These are phyloP conservation scores for Allium cepa DNA, from an alignment of 106 monocot species.

Conservation along the genomic window DNA sequence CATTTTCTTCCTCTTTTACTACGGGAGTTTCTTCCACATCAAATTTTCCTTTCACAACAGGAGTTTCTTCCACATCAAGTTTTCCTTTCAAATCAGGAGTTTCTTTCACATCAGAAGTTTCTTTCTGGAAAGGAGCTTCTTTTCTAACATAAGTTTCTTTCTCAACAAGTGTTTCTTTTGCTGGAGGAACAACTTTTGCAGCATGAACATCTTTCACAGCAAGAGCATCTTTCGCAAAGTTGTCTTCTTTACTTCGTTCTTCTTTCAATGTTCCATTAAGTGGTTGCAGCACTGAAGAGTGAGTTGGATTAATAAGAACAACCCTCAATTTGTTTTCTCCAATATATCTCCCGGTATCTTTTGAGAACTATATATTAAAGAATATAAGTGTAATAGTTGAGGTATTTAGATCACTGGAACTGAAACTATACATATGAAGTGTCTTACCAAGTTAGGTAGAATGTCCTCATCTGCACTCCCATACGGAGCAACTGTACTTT, in stretches of 20 bases:
- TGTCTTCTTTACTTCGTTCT: constrained; percentile 22
- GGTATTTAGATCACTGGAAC: background rate
- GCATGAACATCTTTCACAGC: background rate
- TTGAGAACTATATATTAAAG: constrained; percentile 61
- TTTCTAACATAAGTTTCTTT: background rate
- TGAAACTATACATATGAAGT: background rate
- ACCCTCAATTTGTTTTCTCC: constrained; percentile 82
- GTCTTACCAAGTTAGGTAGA: constrained; percentile 44
- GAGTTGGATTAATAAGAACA: constrained; percentile 53
- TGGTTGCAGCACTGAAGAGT: constrained; percentile 45
- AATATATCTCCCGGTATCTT: constrained; percentile 59
- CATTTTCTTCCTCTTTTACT: constrained; percentile 4
- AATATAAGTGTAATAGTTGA: background rate
- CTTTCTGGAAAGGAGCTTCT: background rate
- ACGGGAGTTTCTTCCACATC: background rate
- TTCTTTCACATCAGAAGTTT: constrained; percentile 7
- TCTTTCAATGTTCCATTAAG: constrained; percentile 44
- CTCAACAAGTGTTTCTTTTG: background rate
- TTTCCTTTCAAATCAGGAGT: background rate
- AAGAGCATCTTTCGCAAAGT: constrained; percentile 9
- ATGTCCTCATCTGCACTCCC: constrained; percentile 76
- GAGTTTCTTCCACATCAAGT: constrained; percentile 7
- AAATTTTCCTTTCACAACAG: background rate
- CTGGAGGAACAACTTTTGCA: background rate
- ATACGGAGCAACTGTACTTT: constrained; percentile 67